These are phyloP conservation scores for Pseudogymnoascus sp. DNA, from an alignment of 2,329 filamentous ascomycete species.

Conservation along the genomic window DNA sequence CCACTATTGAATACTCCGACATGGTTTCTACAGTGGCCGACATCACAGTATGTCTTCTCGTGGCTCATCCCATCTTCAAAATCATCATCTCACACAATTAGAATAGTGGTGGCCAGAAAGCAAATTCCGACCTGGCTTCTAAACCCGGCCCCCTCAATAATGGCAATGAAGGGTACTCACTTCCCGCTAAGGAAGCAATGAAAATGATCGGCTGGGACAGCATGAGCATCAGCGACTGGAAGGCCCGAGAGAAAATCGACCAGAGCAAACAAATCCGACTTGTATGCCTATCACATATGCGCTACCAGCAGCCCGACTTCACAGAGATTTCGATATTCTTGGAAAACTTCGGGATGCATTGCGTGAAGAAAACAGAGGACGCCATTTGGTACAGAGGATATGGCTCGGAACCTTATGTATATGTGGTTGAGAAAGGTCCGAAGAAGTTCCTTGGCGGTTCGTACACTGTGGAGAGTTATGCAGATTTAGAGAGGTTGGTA, in stretches of 20 bases:
- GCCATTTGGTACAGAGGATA: conserved; percentile 53
- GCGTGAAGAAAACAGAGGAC: conserved; percentile 26
- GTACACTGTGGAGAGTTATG: conserved; percentile 49
- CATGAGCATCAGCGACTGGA: conserved; percentile 18
- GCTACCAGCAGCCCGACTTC: conserved; percentile 48
- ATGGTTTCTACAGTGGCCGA: not conserved
- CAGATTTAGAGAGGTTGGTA: conserved; percentile 43
- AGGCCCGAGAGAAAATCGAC: conserved; percentile 33
- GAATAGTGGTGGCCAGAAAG: not conserved
- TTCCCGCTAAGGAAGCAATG: not conserved
- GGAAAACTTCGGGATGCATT: conserved; percentile 30
- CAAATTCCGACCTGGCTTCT: not conserved
- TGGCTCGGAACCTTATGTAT: conserved; percentile 51
- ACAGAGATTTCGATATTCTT: conserved; percentile 41
- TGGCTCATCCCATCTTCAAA: not conserved
- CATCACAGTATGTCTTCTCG: not conserved
- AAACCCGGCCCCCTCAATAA: not conserved
- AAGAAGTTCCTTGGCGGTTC: conserved; percentile 50
- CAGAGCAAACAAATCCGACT: conserved; percentile 40
- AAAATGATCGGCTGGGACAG: not conserved
- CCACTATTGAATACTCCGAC: not conserved
- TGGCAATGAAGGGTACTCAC: not conserved
- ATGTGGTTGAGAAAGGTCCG: conserved; percentile 44
- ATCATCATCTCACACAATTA: not conserved
- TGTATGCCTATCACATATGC: conserved; percentile 44